phyloP scores from a whole-genome alignment of 352 stramenopile genomes.

The Globisporangium spinosum region DNA sequence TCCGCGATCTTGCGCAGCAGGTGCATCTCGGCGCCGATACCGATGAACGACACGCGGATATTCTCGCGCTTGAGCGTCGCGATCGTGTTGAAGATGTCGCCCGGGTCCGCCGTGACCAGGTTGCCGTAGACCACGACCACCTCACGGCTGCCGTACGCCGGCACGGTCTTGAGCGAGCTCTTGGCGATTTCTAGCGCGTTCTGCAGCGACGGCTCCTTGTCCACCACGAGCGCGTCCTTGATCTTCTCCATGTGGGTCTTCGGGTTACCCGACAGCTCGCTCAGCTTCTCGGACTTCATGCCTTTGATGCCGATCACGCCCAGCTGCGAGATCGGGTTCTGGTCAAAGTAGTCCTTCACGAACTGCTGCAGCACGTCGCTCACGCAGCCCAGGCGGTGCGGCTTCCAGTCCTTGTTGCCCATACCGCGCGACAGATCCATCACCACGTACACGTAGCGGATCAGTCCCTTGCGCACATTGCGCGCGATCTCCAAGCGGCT shows the following conservation, averaged over 20 bases:
- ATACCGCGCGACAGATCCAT: constrained; percentile 86
- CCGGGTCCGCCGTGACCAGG: constrained; percentile 94
- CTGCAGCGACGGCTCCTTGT: constrained; percentile 89
- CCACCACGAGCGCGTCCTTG: constrained; percentile 51
- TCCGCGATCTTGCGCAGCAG: constrained; percentile 83
- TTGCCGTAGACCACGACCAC: constrained; percentile 94
- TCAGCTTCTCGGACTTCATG: constrained; percentile 89
- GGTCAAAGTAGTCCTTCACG: constrained; percentile 91
- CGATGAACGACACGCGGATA: constrained; percentile 92
- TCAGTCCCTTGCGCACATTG: constrained; percentile 81
- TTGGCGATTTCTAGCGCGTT: constrained; percentile 90
- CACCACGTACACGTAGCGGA: constrained; percentile 84
- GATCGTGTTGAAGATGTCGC: constrained; percentile 94
- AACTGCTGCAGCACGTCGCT: constrained; percentile 80
- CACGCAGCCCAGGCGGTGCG: constrained; percentile 64
- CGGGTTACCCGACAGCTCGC: constrained; percentile 87
- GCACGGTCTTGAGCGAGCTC: constrained; percentile 89
- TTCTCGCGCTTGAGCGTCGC: constrained; percentile 87
- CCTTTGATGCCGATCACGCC: constrained; percentile 89
- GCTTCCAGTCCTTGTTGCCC: constrained; percentile 86
- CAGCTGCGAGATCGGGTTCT: constrained; percentile 93
- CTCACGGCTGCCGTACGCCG: constrained; percentile 81
- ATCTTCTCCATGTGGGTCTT: constrained; percentile 85
- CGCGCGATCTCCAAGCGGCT: constrained; percentile 79
- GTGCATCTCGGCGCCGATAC: constrained; percentile 93